These are phyloP conservation scores for Camelina sativa DNA, from an alignment of 345 rosid genomes.

Conservation along the genomic window DNA sequence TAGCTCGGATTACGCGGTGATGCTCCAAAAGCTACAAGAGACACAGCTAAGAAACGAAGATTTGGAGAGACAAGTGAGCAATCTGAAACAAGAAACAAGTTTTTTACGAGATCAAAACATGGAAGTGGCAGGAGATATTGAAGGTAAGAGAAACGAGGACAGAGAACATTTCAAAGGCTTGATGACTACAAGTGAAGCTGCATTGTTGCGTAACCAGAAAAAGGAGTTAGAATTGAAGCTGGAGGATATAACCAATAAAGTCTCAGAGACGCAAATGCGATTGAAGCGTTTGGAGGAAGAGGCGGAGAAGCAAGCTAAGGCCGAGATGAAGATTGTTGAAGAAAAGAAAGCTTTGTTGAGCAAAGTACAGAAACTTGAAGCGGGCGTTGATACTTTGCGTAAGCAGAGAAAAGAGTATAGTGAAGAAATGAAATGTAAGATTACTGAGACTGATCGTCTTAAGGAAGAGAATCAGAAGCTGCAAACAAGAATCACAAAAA, in stretches of 20 bases:
- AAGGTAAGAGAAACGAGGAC: conserved; percentile 42
- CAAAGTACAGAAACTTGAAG: conserved; percentile 46
- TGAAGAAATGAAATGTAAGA: conserved; percentile 43
- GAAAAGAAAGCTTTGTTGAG: conserved; percentile 45
- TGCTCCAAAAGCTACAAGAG: conserved; percentile 45
- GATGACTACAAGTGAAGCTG: conserved; percentile 48
- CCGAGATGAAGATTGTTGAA: conserved; percentile 43
- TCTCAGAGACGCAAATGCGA: conserved; percentile 39
- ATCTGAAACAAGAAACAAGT: conserved; percentile 49
- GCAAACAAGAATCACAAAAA: conserved; percentile 40
- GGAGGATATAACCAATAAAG: conserved; percentile 44
- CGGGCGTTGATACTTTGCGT: conserved; percentile 29
- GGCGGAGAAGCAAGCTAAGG: conserved; percentile 32
- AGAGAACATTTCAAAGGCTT: conserved; percentile 34
- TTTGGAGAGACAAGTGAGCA: conserved; percentile 42
- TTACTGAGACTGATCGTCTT: conserved; percentile 41
- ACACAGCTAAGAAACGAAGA: conserved; percentile 43
- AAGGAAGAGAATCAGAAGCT: conserved; percentile 55
- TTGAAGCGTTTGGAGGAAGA: conserved; percentile 52
- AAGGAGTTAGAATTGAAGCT: conserved; percentile 42
- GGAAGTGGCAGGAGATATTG: conserved; percentile 39
- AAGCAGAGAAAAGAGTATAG: conserved; percentile 41
- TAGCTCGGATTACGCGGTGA: conserved; percentile 35
- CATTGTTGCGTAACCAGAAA: conserved; percentile 44
- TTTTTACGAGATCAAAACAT: conserved; percentile 45